phyloP scores from a whole-genome alignment of 78 protist species.

The Dictyostelium firmibasis region DNA sequence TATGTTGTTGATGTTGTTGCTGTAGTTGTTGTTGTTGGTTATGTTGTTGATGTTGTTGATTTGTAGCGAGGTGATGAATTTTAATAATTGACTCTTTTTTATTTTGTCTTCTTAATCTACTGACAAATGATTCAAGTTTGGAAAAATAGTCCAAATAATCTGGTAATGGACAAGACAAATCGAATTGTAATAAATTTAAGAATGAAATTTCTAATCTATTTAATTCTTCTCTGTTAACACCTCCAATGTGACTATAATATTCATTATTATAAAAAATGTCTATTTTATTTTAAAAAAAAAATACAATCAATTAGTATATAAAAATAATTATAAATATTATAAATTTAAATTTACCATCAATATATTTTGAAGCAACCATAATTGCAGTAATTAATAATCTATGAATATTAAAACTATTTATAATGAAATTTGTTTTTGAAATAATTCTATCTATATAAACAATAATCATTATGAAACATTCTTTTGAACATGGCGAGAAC shows the following conservation, averaged over 20 bases:
- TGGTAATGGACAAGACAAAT: conserved; percentile 37
- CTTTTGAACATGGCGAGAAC: conserved; percentile 77
- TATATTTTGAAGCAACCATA: conserved; percentile 75
- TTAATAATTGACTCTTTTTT: neutral
- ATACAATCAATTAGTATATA: neutral
- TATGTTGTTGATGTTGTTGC: neutral
- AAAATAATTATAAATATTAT: neutral
- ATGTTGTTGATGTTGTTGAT: neutral
- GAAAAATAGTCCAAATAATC: conserved; percentile 51
- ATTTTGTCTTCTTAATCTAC: conserved; percentile 36
- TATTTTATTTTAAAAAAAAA: neutral
- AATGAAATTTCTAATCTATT: conserved; percentile 74
- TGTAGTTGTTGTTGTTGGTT: neutral
- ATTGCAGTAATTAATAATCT: conserved; percentile 74
- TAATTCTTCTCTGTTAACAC: conserved; percentile 67
- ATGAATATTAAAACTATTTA: conserved; percentile 73
- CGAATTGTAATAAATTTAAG: conserved; percentile 63
- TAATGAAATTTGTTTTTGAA: conserved; percentile 21
- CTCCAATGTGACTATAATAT: conserved; percentile 80
- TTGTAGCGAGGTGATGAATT: neutral
- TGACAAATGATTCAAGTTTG: conserved; percentile 30
- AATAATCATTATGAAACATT: conserved; percentile 73
- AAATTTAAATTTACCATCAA: conserved; percentile 42
- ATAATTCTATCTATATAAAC: conserved; percentile 74
- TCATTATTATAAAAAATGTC: conserved; percentile 76